phyloP scores from a whole-genome alignment of 495 filamentous ascomycete genomes.

The Trichodelitschia bisporula region DNA sequence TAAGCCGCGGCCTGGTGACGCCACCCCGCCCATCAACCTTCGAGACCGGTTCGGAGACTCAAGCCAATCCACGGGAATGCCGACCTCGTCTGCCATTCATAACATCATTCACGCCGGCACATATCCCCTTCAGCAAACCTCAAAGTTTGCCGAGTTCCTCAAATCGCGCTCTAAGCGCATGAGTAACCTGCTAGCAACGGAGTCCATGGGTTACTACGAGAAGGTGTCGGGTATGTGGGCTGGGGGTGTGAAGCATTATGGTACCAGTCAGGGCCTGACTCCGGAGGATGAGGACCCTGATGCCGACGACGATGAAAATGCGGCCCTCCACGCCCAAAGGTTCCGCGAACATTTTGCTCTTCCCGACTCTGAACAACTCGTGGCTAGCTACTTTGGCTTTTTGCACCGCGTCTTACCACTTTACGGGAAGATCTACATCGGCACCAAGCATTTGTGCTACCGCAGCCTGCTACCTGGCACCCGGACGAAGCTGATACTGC shows the following conservation, averaged over 20 bases:
- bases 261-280: conserved; percentile 41
- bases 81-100: conserved; percentile 33
- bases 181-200: conserved; percentile 65
- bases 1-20: background rate
- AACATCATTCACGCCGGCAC: conserved; percentile 48
- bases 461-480: conserved; percentile 76
- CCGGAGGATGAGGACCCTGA: conserved; percentile 37
- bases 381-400: conserved; percentile 75
- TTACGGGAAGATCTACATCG: conserved; percentile 93
- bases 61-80: conserved; percentile 3
- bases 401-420: conserved; percentile 72
- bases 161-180: conserved; percentile 53
- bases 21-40: background rate
- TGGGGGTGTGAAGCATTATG: conserved; percentile 73
- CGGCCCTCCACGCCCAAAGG: conserved; percentile 38
- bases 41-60: no score
- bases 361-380: conserved; percentile 59
- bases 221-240: conserved; percentile 97
- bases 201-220: conserved; percentile 93
- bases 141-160: conserved; percentile 63
- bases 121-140: conserved; percentile 69
- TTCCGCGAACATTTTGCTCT: conserved; percentile 83
- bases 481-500: conserved; percentile 69
- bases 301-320: conserved; percentile 36
- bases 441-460: conserved; percentile 78